Percentiles rank a stretch among this genome's conserved stretches.
Conservation (phyloP, 1,284 basidiomycete species). For the Cronartium quercuum region DNA sequence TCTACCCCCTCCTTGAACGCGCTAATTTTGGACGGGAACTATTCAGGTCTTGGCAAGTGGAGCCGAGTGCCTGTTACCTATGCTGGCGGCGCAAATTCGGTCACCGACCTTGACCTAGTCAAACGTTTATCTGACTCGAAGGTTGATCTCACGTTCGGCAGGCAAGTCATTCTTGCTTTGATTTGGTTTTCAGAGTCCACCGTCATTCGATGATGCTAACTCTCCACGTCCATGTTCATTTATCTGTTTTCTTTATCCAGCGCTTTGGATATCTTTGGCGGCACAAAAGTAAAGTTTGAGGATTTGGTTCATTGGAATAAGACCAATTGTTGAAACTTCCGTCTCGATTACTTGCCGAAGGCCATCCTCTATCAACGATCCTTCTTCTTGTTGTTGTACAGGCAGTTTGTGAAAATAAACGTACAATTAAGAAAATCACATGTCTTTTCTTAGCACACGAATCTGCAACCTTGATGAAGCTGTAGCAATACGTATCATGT, state of each 20-base stretch:
- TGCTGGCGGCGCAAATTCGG: slow-evolving; percentile 87
- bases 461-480: too few relatives aligned
- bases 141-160: slow-evolving; percentile 93
- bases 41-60: slow-evolving; percentile 81
- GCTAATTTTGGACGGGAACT: slow-evolving; percentile 14
- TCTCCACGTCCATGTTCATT: not conserved
- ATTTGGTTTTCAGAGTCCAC: slow-evolving; percentile 19
- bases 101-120: slow-evolving; percentile 78
- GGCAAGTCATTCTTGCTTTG: slow-evolving; percentile 54
- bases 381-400: too few relatives aligned
- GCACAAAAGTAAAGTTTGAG: slow-evolving; percentile 63
- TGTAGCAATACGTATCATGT: too few relatives aligned
- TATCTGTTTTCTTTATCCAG: slow-evolving; percentile 49
- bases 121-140: slow-evolving; percentile 71
- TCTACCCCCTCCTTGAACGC: not conserved
- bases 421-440: too few relatives aligned
- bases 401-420: too few relatives aligned
- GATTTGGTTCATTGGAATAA: slow-evolving; percentile 58
- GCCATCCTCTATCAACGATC: too few relatives aligned
- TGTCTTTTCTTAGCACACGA: too few relatives aligned
- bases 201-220: not conserved
- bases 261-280: slow-evolving; percentile 77
- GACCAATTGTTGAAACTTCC: not conserved
- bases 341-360: too few relatives aligned
- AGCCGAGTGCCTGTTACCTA: slow-evolving; percentile 86